These are phyloP conservation scores for Climacium dendroides DNA, from an alignment of 225 moss, liverwort and hornwort species.

Conservation along the genomic window DNA sequence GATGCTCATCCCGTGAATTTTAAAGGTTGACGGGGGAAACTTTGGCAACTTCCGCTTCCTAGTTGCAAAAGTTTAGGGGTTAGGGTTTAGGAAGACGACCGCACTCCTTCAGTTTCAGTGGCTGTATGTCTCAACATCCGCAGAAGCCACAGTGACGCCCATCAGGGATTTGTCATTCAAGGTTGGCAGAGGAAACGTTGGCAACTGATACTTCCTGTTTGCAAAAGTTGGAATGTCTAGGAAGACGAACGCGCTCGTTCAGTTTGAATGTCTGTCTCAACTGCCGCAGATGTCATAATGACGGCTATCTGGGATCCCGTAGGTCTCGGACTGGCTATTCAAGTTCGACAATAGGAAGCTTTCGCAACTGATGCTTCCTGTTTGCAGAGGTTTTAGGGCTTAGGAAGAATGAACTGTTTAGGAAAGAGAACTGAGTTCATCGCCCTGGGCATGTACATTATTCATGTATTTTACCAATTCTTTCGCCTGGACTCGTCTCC, in stretches of 20 bases:
- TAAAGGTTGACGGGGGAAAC: background rate
- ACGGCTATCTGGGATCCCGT: background rate
- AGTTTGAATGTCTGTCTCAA: background rate
- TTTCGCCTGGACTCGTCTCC: background rate
- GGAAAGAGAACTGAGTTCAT: background rate
- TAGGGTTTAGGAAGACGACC: background rate
- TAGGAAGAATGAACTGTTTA: too few species aligned
- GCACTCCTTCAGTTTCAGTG: background rate
- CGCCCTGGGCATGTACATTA: background rate
- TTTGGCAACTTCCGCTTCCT: background rate
- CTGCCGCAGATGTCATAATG: background rate
- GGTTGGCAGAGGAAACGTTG: too few species aligned
- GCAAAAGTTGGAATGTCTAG: background rate
- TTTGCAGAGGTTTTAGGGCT: background rate
- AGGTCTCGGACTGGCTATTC: background rate
- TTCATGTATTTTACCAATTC: background rate
- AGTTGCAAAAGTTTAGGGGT: background rate
- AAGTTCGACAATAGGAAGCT: background rate
- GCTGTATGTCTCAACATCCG: background rate
- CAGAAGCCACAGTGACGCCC: too few species aligned
- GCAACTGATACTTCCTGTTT: background rate
- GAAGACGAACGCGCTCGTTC: background rate
- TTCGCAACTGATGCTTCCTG: background rate
- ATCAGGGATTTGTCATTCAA: background rate
- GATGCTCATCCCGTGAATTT: background rate